Evolutionary conservation across 306 rosid species (phyloP), one percentile per base, ranked within the genome.

Genomic region (Trifolium subterraneum): DNA sequence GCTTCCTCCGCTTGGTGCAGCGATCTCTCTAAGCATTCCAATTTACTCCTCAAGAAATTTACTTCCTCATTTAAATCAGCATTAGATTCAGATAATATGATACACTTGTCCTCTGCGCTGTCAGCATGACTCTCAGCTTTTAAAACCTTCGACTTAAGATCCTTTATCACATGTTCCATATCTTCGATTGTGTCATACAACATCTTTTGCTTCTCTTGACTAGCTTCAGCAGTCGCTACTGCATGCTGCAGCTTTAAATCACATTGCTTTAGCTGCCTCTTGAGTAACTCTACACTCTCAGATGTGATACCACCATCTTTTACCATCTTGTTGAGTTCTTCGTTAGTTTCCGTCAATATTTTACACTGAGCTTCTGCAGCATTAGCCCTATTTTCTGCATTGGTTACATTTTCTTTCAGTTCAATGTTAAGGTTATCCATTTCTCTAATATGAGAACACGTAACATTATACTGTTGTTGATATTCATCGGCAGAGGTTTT

Each of bases 211-310:
- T 92, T 94, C 85, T 92, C 96, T 74, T 86, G 86, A 82, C 87
- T 81, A 77, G 99, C 99, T 85, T 88, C 96, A 69, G 88, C 90
- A 82, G 96, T 83, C 39, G 97, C 96, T 67, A 78, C 74, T 11
- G 95, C 99, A 78, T 85, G 81, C 86, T 85, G 96, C 72, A 87
- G 84, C 73, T 1, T 85, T 10, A 79, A 70, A 71, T 88, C 84
- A 13, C 86, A 79, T 79, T 90, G 92, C 81, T 66, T 80, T 38
- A 94, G 79, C 83, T 79, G 80, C 80, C 72, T 86, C 86, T 83
- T 86, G 66, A 90, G 92, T 9, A 64, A 85, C 55, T 81, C 88
- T 64, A 76, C 85, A 68, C 31, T 79, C 73, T 81, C 85, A 23
- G 82, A 70, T 52, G 74, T 72, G 50, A 38, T 77, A 19, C 51